phyloP scores from a whole-genome alignment of 805 yeast species.

The Starmerella scarabaei region DNA sequence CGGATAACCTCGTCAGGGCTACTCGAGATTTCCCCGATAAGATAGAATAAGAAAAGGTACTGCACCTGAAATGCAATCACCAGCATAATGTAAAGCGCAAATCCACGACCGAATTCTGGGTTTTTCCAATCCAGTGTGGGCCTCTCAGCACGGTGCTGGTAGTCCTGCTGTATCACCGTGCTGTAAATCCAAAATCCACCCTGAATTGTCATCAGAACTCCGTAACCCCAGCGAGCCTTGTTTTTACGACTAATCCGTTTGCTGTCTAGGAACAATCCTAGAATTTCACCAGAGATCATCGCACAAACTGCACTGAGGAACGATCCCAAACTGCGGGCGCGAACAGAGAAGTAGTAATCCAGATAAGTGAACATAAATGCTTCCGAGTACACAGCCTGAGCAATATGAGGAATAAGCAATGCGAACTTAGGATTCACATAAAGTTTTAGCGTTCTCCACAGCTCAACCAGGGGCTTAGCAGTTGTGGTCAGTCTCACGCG shows the following conservation, averaged over 20 bases:
- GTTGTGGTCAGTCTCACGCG: slow-evolving; percentile 9
- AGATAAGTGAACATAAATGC: slow-evolving; percentile 12
- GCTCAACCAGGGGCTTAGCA: slow-evolving; percentile 1
- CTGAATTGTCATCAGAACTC: slow-evolving; percentile 34
- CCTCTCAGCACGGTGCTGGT: slow-evolving; percentile 10
- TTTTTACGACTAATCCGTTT: slow-evolving; percentile 29
- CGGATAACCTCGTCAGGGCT: slow-evolving; percentile 10
- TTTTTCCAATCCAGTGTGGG: slow-evolving; percentile 31
- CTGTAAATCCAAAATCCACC: slow-evolving; percentile 22
- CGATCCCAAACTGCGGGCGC: slow-evolving; percentile 45
- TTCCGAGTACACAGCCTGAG: slow-evolving; percentile 16
- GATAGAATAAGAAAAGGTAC: slow-evolving; percentile 10
- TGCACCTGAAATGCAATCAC: slow-evolving; percentile 9
- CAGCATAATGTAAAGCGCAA: slow-evolving; percentile 32
- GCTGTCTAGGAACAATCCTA: slow-evolving; percentile 34
- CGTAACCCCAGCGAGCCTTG: slow-evolving; percentile 38
- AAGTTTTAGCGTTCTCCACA: slow-evolving; percentile 5
- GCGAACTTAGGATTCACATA: slow-evolving; percentile 7
- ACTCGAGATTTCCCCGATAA: slow-evolving; percentile 11
- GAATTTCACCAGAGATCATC: slow-evolving; percentile 31
- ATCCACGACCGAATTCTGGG: slow-evolving; percentile 36
- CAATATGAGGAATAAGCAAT: slow-evolving; percentile 12
- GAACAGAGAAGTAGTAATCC: slow-evolving; percentile 35
- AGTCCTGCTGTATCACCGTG: slow-evolving; percentile 16
- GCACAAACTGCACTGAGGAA: slow-evolving; percentile 43